Base-by-base conservation (phyloP, 1,284 basidiomycete species). In the Cerioporus squamosus region DNA sequence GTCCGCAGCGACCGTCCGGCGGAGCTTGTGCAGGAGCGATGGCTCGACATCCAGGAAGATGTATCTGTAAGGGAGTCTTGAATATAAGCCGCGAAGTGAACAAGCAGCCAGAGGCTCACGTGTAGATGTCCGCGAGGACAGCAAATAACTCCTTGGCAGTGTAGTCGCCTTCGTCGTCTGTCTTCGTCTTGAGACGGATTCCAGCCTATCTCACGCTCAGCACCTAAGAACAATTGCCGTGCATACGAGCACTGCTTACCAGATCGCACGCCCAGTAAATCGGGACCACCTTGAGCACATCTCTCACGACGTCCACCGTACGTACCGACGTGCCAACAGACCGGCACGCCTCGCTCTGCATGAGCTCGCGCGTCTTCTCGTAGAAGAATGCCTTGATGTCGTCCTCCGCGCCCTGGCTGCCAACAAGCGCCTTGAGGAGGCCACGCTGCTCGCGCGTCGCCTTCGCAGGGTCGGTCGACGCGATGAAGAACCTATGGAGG, bases 11-110 rank as follows among this genome's bases (percentile, higher is more conserved):
- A 84, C 84, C 57, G 78, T 81, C 44, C 77, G 71, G 63, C 82
- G 78, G 29, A 85, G 68, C 15, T 80, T 77, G 79, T 87, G 81
- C 44, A 84, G 72, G 61, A 84, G 82, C 2, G 80, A 76, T 3
- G 80, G 66, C 54, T 90, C 88, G 40, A 84, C 75, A 55, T 91
- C 84, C n/a, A 91, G 79, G 83, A 91, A 93, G 59, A 92, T 74
- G 68, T 82, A 88, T 29, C 88, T 91, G 61, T 23, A 15, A 9
- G 38, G 45, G n/a, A n/a, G 6, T 56, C 33, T 51, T 44, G 39
- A 17, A 40, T 18, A 47, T 10, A 23, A 9, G 8, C 44, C 24
- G 9, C 46, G 8, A n/a, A n/a, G n/a, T n/a, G n/a, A n/a, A n/a
- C n/a, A n/a, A n/a, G n/a, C 39, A 8, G 33, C 9, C 14, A 23